These are phyloP conservation scores for Lachancea quebecensis DNA, from an alignment of 805 yeast species.

Conservation along the genomic window DNA sequence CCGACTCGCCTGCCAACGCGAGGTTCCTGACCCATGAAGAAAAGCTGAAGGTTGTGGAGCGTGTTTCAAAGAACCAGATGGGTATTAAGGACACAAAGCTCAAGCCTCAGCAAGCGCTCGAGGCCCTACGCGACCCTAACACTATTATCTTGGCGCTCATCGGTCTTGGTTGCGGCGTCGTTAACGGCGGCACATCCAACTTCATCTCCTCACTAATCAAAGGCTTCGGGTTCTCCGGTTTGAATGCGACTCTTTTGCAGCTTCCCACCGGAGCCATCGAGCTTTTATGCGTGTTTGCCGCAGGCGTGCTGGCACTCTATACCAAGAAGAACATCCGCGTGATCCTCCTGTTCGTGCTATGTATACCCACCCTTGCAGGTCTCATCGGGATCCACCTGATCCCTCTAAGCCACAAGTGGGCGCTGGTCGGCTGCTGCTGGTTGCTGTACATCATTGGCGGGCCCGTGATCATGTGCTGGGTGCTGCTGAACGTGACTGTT, in stretches of 20 bases:
- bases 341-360: slow-evolving; percentile 14
- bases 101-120: slow-evolving; percentile 13
- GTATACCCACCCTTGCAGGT: slow-evolving; percentile 19
- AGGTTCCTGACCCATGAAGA: slow-evolving; percentile 33
- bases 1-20: slow-evolving; percentile 34
- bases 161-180: slow-evolving; percentile 16
- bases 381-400: slow-evolving; percentile 16
- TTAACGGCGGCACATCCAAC: slow-evolving; percentile 17
- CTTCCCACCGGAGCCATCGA: slow-evolving; percentile 20
- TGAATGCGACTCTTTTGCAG: slow-evolving; percentile 15
- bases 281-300: slow-evolving; percentile 16
- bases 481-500: slow-evolving; percentile 15
- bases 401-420: slow-evolving; percentile 18
- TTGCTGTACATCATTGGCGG: slow-evolving; percentile 18
- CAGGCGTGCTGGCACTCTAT: slow-evolving; percentile 17
- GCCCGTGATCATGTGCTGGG: slow-evolving; percentile 20
- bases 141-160: slow-evolving; percentile 13
- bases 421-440: slow-evolving; percentile 19
- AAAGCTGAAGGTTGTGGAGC: slow-evolving; percentile 19
- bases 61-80: slow-evolving; percentile 22
- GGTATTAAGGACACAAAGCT: slow-evolving; percentile 16
- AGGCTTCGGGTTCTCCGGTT: slow-evolving; percentile 18
- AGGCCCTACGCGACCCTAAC: slow-evolving; percentile 12
- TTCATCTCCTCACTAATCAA: slow-evolving; percentile 17
- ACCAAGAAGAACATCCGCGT: slow-evolving; percentile 14